Conservation (phyloP, 1,284 basidiomycete genomes). For the Moesziomyces sp. region DNA sequence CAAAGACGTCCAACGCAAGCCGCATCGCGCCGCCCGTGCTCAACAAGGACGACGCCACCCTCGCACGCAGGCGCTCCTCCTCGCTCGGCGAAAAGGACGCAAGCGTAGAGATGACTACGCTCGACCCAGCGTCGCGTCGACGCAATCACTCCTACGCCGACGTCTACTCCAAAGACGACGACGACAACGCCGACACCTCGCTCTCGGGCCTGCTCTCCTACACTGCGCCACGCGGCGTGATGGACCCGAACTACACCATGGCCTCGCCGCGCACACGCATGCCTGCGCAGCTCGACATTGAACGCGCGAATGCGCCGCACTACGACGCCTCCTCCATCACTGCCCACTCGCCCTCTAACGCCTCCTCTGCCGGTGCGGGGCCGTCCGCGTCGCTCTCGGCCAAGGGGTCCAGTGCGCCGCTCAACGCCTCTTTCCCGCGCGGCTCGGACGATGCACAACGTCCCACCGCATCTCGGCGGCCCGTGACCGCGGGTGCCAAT, state of each 20-base stretch:
- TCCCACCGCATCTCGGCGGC: too few relatives aligned
- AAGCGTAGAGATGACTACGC: constrained; percentile 25
- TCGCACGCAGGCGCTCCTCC: constrained; percentile 22
- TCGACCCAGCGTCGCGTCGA: constrained; percentile 9
- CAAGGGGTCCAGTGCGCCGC: constrained; percentile 17
- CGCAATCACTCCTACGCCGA: constrained; percentile 8
- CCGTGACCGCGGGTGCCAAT: neutral
- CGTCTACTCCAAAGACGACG: neutral
- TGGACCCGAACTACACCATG: constrained; percentile 43
- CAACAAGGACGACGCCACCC: constrained; percentile 36
- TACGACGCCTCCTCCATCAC: constrained; percentile 19
- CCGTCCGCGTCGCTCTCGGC: constrained; percentile 19
- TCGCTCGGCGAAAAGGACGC: constrained; percentile 35
- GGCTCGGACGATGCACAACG: constrained; percentile 7
- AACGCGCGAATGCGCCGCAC: constrained; percentile 13
- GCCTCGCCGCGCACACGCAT: constrained; percentile 8
- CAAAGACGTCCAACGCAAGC: constrained; percentile 20
- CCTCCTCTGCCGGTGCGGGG: constrained; percentile 10
- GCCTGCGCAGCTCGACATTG: constrained; percentile 29
- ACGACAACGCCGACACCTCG: constrained; percentile 9
- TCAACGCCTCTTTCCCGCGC: constrained; percentile 25
- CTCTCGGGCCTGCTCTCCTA: constrained; percentile 20
- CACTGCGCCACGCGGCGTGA: constrained; percentile 3
- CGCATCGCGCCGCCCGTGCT: constrained; percentile 24
- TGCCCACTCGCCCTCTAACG: constrained; percentile 26